phyloP scores from a whole-genome alignment of 768 basidiomycete genomes.

The Tulasnella calospora region DNA sequence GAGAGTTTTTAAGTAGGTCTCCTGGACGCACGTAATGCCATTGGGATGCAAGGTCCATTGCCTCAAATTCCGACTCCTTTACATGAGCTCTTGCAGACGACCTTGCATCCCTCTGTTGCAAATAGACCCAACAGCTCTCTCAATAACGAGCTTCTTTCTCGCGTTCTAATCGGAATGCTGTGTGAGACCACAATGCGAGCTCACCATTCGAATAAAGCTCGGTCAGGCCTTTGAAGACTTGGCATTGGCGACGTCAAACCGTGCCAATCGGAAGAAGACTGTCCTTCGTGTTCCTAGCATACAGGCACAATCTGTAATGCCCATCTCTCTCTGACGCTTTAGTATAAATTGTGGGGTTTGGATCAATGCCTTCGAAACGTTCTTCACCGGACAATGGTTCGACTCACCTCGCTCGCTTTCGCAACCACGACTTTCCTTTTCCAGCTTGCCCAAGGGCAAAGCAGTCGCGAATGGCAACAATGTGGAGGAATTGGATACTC shows the following conservation, averaged over 20 bases:
- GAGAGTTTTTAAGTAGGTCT: background rate
- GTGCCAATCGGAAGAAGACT: background rate
- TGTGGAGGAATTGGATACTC: background rate
- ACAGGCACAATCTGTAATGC: background rate
- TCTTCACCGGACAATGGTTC: background rate
- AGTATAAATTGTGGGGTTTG: background rate
- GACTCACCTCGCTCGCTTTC: background rate
- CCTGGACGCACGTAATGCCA: background rate
- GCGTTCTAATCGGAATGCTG: background rate
- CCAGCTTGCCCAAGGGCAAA: background rate
- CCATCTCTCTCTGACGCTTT: too few species aligned
- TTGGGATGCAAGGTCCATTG: background rate
- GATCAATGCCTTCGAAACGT: background rate
- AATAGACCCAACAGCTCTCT: background rate
- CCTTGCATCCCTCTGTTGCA: background rate
- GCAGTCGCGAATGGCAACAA: background rate
- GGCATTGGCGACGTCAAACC: background rate
- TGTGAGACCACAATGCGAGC: background rate
- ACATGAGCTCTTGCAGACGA: background rate
- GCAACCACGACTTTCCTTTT: background rate
- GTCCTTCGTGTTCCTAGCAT: background rate
- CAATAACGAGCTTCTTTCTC: background rate
- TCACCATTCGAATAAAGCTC: background rate
- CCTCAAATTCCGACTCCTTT: background rate
- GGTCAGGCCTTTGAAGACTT: background rate